Percentiles rank a stretch among this genome's conserved stretches.
Evolutionary conservation across 106 monocot genomes (phyloP).

Genomic region (Allium cepa): DNA sequence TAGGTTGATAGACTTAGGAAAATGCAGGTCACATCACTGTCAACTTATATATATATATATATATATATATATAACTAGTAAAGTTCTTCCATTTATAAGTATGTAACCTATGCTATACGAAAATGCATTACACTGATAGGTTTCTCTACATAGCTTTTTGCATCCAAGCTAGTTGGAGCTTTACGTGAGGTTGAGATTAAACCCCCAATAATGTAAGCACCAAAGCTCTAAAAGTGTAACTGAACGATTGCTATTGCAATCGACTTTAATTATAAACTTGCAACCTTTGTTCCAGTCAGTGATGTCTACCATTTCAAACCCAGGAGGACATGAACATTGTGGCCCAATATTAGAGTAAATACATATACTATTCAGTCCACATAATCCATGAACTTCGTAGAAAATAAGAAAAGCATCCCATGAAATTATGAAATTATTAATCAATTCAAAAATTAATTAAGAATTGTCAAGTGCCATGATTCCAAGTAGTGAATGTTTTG

Average conservation of each 20-base stretch:
- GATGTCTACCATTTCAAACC: slow-evolving; percentile 25
- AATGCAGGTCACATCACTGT: not conserved
- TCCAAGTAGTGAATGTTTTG: too few species aligned
- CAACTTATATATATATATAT: slow-evolving; percentile 21
- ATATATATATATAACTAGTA: slow-evolving; percentile 17
- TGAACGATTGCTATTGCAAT: slow-evolving; percentile 6
- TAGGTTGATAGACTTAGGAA: too few species aligned
- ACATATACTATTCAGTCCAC: slow-evolving; percentile 55
- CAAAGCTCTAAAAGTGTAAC: slow-evolving; percentile 16
- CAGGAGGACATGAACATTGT: slow-evolving; percentile 37
- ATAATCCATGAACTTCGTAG: slow-evolving; percentile 36
- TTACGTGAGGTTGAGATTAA: slow-evolving; percentile 17
- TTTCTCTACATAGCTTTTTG: slow-evolving; percentile 20
- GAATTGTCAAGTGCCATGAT: too few species aligned
- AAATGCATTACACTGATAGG: slow-evolving; percentile 23
- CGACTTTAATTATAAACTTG: slow-evolving; percentile 19
- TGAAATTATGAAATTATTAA: not conserved
- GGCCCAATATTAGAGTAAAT: slow-evolving; percentile 4
- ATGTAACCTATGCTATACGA: slow-evolving; percentile 16
- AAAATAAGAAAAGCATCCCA: slow-evolving; percentile 22
- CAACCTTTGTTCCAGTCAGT: slow-evolving; percentile 58
- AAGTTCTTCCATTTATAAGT: slow-evolving; percentile 34
- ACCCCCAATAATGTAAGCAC: slow-evolving; percentile 35
- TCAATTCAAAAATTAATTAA: too few species aligned
- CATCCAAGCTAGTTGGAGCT: slow-evolving; percentile 13